These are phyloP conservation scores for Crotalaria pallida DNA, from an alignment of 306 rosid genomes.

Conservation along the genomic window DNA sequence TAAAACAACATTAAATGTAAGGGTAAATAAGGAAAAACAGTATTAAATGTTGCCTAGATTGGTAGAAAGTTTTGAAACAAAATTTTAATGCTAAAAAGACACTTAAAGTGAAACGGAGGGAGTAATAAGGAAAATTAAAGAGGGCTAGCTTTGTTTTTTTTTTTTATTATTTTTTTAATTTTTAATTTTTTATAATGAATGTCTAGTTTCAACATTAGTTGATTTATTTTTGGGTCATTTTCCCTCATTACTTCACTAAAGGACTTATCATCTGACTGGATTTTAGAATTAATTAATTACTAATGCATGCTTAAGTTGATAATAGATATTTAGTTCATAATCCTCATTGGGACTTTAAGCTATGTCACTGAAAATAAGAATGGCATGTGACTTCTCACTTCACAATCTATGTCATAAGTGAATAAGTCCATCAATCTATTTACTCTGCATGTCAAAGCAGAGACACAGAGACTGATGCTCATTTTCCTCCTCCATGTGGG, in stretches of 20 bases:
- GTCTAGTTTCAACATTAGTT: neutral
- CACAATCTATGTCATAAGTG: neutral
- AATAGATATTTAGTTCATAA: neutral
- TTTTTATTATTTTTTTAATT: too few species aligned
- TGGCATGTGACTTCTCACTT: neutral
- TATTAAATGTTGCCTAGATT: too few species aligned
- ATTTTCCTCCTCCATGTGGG: slow-evolving; percentile 18
- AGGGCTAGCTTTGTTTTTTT: too few species aligned
- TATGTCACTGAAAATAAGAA: neutral
- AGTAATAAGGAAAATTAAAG: too few species aligned
- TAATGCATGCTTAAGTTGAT: neutral
- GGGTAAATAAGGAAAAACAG: too few species aligned
- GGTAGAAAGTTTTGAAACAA: too few species aligned
- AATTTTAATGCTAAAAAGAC: too few species aligned
- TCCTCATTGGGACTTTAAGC: neutral
- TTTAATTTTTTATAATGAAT: neutral
- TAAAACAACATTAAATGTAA: too few species aligned
- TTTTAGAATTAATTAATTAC: neutral
- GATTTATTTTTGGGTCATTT: neutral
- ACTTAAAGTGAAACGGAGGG: too few species aligned
- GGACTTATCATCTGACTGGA: neutral
- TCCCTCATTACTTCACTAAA: neutral
- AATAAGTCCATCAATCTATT: slow-evolving; percentile 4
- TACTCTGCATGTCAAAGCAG: slow-evolving; percentile 18
- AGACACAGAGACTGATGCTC: neutral